A percentile compares a stretch with the other conserved stretches of the same genome.
Evolutionary conservation across 441 rosid genomes (phyloP).

Genomic region (Gossypium gossypioides): DNA sequence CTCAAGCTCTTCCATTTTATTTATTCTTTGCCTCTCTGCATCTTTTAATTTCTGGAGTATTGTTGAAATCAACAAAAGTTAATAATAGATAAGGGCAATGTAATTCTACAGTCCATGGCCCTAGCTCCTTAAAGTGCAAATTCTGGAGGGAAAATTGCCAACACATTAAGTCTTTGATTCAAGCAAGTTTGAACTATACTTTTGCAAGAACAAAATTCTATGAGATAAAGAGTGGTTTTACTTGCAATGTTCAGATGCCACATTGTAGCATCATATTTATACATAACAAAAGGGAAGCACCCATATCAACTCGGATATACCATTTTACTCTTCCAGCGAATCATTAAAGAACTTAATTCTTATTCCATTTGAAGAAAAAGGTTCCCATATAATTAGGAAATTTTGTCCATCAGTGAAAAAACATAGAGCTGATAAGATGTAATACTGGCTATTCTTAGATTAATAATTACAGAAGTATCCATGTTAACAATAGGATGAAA

Average conservation of each 20-base stretch:
- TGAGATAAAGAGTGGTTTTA: not conserved
- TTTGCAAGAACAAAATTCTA: not conserved
- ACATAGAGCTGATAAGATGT: not conserved
- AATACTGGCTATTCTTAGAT: not conserved
- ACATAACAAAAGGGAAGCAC: not conserved
- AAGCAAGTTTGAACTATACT: not conserved
- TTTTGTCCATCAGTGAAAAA: not conserved
- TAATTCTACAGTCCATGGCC: not conserved
- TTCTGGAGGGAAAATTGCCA: not conserved
- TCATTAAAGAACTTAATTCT: not conserved
- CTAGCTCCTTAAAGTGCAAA: not conserved
- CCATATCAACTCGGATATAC: not conserved
- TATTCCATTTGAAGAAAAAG: not conserved
- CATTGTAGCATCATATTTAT: not conserved
- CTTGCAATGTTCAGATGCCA: not conserved
- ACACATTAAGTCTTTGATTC: not conserved
- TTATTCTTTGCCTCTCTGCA: slow-evolving; percentile 57
- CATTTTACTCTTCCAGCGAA: not conserved
- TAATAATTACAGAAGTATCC: not conserved
- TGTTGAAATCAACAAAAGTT: slow-evolving; percentile 1
- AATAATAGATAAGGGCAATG: not conserved
- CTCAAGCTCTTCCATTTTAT: slow-evolving; percentile 59
- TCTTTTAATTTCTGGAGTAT: slow-evolving; percentile 51
- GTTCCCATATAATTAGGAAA: not conserved
- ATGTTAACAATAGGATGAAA: not conserved